Evolutionary conservation across 257 asterid genomes (phyloP).

Genomic region (Scutellaria baicalensis): DNA sequence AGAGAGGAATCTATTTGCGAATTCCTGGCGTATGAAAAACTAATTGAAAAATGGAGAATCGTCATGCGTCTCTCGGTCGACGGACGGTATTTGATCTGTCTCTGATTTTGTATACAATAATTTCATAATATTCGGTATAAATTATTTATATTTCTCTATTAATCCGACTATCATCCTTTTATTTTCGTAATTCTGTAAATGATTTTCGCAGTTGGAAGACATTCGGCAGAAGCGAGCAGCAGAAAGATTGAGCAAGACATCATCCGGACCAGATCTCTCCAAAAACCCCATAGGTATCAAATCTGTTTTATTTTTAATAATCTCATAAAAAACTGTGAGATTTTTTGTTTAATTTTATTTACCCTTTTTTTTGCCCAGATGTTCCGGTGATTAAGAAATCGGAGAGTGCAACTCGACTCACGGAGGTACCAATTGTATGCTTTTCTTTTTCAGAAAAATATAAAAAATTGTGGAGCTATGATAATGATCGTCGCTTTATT

Average conservation of each 20-base stretch:
- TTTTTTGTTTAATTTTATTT: background rate
- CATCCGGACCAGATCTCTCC: conserved; percentile 81
- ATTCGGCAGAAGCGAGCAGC: conserved; percentile 97
- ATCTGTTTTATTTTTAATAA: background rate
- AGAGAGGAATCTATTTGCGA: background rate
- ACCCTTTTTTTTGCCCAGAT: conserved; percentile 28
- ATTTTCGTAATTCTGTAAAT: background rate
- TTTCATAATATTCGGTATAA: background rate
- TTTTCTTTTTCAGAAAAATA: background rate
- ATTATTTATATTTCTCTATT: background rate
- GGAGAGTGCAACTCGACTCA: conserved; percentile 65
- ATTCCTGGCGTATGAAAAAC: background rate
- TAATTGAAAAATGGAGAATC: conserved; percentile 53
- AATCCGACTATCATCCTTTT: background rate
- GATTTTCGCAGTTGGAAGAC: conserved; percentile 63
- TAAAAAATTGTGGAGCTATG: background rate
- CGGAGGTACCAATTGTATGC: conserved; percentile 49
- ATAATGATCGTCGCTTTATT: background rate
- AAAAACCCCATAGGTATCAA: conserved; percentile 39
- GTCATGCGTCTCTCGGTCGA: conserved; percentile 87
- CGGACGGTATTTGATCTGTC: conserved; percentile 57
- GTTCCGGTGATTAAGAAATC: conserved; percentile 57
- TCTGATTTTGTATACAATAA: background rate
- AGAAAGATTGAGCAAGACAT: conserved; percentile 65
- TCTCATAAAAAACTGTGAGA: background rate